Evolutionary conservation across 129 eudicot species (phyloP).

Genomic region (Cynara cardunculus): DNA sequence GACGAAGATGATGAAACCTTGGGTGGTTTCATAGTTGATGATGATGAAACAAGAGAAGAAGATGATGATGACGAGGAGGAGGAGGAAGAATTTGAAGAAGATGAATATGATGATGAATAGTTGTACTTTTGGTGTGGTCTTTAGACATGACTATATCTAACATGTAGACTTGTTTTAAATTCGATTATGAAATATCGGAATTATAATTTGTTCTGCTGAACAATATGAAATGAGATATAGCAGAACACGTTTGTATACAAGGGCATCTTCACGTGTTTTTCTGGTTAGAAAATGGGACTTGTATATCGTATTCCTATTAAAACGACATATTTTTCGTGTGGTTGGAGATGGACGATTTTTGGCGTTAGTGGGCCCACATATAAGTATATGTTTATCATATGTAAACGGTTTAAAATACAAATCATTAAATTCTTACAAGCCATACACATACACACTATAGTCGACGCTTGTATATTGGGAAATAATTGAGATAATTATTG

Average conservation of each 20-base stretch:
- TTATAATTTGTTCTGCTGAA: not conserved
- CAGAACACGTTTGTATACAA: not conserved
- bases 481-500: too few relatives aligned
- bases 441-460: too few relatives aligned
- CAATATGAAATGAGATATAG: too few relatives aligned
- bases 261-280: too few relatives aligned
- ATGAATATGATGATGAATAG: conserved; percentile 64
- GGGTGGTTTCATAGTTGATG: conserved; percentile 79
- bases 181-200: not conserved
- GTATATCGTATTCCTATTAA: too few relatives aligned
- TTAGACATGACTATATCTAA: not conserved
- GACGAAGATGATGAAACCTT: conserved; percentile 58
- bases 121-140: conserved; percentile 22
- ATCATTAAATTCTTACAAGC: too few relatives aligned
- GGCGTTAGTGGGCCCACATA: too few relatives aligned
- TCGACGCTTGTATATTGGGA: too few relatives aligned
- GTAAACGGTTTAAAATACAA: too few relatives aligned
- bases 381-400: too few relatives aligned
- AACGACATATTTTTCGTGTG: too few relatives aligned
- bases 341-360: too few relatives aligned
- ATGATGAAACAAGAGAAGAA: conserved; percentile 41
- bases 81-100: conserved; percentile 49
- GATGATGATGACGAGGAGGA: conserved; percentile 28
- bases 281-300: not conserved
- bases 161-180: not conserved